Conservation (phyloP, 2,329 filamentous ascomycete species). For the Monosporascus cannonballus region DNA sequence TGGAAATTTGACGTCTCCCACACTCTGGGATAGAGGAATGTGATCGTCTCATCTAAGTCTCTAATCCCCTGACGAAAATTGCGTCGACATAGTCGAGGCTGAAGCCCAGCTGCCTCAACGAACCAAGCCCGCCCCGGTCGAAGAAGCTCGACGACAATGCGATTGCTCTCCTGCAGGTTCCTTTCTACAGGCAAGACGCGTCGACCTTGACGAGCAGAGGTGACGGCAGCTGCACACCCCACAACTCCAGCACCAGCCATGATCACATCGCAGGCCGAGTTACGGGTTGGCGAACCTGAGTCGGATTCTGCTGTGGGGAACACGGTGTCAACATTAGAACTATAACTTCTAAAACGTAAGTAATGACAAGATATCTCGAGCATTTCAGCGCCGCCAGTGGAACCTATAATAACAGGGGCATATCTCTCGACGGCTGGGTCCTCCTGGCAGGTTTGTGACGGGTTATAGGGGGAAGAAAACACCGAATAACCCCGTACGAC, state of each 20-base stretch:
- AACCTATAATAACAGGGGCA: too few species aligned
- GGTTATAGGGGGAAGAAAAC: too few species aligned
- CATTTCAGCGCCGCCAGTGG: too few species aligned
- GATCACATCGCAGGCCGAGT: neutral
- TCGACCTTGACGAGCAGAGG: conserved; percentile 57
- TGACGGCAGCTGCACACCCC: conserved; percentile 57
- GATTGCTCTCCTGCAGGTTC: conserved; percentile 60
- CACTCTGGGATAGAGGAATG: conserved; percentile 50
- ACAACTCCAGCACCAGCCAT: conserved; percentile 56
- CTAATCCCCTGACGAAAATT: conserved; percentile 55
- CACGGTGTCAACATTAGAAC: too few species aligned
- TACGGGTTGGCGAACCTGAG: too few species aligned
- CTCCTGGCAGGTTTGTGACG: too few species aligned
- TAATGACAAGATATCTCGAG: too few species aligned
- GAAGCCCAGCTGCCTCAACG: conserved; percentile 55
- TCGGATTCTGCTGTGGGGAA: too few species aligned
- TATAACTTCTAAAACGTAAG: too few species aligned
- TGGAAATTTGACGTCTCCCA: too few species aligned
- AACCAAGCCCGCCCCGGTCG: conserved; percentile 60
- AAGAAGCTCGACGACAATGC: conserved; percentile 63
- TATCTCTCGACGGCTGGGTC: too few species aligned
- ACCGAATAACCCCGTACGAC: too few species aligned
- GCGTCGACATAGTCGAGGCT: conserved; percentile 60
- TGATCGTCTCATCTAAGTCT: conserved; percentile 50
- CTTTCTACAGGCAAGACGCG: conserved; percentile 59